These are phyloP conservation scores for Colletotrichum destructivum DNA, from an alignment of 2,329 filamentous ascomycete species.

Conservation along the genomic window DNA sequence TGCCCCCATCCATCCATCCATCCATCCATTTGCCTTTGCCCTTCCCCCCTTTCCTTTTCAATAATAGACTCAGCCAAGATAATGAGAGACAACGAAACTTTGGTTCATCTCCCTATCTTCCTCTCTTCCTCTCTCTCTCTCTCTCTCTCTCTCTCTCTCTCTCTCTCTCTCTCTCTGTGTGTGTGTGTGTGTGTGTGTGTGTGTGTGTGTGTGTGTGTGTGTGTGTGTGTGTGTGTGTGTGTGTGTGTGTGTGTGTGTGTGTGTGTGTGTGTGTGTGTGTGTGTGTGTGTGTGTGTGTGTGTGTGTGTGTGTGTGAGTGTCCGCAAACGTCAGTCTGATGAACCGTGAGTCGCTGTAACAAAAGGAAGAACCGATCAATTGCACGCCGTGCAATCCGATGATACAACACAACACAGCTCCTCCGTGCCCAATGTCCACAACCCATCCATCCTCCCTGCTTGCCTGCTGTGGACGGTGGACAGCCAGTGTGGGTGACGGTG, in stretches of 20 bases:
- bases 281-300: not conserved
- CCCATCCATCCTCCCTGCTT: conserved; percentile 44
- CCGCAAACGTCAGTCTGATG: not conserved
- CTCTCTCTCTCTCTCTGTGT: not conserved
- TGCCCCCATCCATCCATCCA: not conserved
- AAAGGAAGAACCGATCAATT: not conserved
- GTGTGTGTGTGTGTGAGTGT: not conserved
- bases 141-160: not conserved
- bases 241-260: too few relatives aligned
- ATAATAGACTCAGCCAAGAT: not conserved
- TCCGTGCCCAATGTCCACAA: not conserved
- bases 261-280: not conserved
- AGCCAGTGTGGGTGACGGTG: not conserved
- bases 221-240: too few relatives aligned
- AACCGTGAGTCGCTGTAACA: not conserved
- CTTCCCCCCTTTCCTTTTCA: not conserved
- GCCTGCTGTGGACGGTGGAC: not conserved
- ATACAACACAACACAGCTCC: not conserved
- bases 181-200: too few relatives aligned
- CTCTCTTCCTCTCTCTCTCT: not conserved
- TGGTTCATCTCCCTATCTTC: not conserved
- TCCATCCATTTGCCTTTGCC: not conserved
- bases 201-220: too few relatives aligned
- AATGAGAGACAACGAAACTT: not conserved
- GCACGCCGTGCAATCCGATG: too few relatives aligned